phyloP scores from a whole-genome alignment of 495 filamentous ascomycete species.

The Trichoderma virens region DNA sequence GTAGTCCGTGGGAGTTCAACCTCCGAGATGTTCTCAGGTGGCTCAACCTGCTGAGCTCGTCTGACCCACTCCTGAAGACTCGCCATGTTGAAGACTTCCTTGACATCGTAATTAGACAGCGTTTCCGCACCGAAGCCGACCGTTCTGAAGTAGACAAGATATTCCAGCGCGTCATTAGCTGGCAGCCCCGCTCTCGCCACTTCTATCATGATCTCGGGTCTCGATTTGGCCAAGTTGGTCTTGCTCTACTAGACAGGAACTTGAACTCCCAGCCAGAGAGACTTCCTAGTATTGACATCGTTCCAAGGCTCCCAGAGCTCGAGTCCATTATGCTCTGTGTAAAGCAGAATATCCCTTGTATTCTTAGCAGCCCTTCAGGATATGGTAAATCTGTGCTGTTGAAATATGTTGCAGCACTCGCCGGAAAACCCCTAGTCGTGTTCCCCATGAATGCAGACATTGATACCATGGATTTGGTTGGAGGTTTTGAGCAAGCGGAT shows the following conservation, averaged over 20 bases:
- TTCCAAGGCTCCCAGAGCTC: slow-evolving; percentile 55
- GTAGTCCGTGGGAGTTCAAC: slow-evolving; percentile 96
- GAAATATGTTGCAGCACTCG: slow-evolving; percentile 65
- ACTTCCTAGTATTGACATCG: slow-evolving; percentile 47
- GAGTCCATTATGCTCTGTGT: slow-evolving; percentile 86
- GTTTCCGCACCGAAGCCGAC: slow-evolving; percentile 71
- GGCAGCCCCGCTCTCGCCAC: slow-evolving; percentile 43
- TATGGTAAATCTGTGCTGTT: slow-evolving; percentile 79
- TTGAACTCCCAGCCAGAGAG: slow-evolving; percentile 44
- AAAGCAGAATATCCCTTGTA: slow-evolving; percentile 77
- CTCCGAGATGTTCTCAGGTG: slow-evolving; percentile 86
- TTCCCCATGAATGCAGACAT: slow-evolving; percentile 86
- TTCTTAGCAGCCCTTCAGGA: slow-evolving; percentile 78
- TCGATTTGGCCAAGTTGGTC: slow-evolving; percentile 58
- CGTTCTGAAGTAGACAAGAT: slow-evolving; percentile 52
- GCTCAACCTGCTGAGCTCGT: slow-evolving; percentile 62
- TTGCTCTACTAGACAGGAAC: slow-evolving; percentile 61
- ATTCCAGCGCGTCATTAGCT: slow-evolving; percentile 37
- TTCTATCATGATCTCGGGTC: slow-evolving; percentile 54
- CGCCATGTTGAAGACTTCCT: slow-evolving; percentile 60
- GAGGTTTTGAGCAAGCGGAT: slow-evolving; percentile 93
- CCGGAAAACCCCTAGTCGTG: slow-evolving; percentile 64
- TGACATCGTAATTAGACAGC: slow-evolving; percentile 75
- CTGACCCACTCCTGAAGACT: slow-evolving; percentile 45
- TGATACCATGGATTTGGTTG: slow-evolving; percentile 93